Percentiles rank a stretch among this genome's conserved stretches.
Conservation (phyloP, 768 basidiomycete genomes). For the Lentinus tigrinus region DNA sequence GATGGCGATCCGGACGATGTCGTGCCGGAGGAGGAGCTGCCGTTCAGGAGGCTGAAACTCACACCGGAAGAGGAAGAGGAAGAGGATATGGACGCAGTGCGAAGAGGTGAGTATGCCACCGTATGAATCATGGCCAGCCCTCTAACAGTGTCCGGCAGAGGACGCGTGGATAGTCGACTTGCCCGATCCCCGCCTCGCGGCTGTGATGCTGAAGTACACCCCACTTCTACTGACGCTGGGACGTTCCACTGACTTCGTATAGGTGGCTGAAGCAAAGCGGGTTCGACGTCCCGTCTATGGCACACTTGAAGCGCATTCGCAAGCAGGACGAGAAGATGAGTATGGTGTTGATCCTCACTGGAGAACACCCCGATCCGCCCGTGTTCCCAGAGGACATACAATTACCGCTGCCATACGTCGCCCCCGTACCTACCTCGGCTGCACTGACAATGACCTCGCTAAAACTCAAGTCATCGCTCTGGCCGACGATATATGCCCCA, state of each 20-base stretch:
- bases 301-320: constrained; percentile 78
- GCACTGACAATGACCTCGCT: constrained; percentile 71
- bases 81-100: constrained; percentile 52
- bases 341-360: constrained; percentile 51
- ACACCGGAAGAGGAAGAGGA: constrained; percentile 61
- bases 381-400: constrained; percentile 46
- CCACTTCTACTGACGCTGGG: background rate
- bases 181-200: constrained; percentile 56
- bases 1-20: constrained; percentile 45
- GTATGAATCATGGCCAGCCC: background rate
- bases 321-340: constrained; percentile 47
- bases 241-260: background rate
- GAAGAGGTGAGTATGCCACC: constrained; percentile 44
- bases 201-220: constrained; percentile 59
- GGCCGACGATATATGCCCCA: constrained; percentile 83
- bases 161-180: constrained; percentile 80
- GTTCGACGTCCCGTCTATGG: constrained; percentile 59
- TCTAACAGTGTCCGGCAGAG: constrained; percentile 37
- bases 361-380: constrained; percentile 36
- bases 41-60: constrained; percentile 62
- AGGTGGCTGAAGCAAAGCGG: constrained; percentile 72
- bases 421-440: constrained; percentile 61
- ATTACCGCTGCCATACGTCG: constrained; percentile 52
- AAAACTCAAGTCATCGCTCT: constrained; percentile 65
- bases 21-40: constrained; percentile 58